Conservation (phyloP, 2,329 filamentous ascomycete species). For the Colletotrichum lini region DNA sequence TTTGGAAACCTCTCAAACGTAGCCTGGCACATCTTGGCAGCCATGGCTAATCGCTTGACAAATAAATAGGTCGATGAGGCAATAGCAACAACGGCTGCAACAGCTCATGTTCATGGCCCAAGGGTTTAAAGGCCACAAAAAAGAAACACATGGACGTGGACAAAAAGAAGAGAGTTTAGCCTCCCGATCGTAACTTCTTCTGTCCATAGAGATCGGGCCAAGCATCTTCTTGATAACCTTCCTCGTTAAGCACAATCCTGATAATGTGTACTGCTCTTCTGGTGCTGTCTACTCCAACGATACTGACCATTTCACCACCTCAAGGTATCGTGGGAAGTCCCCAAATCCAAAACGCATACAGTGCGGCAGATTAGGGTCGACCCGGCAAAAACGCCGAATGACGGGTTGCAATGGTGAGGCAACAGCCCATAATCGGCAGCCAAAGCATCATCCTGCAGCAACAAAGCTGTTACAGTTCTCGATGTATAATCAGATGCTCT, state of each 20-base stretch:
- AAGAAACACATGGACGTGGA: not conserved
- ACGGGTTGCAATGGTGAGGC: constrained; percentile 21
- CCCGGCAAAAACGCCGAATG: not conserved
- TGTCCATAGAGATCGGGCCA: not conserved
- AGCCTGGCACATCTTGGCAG: constrained; percentile 31
- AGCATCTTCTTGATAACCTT: not conserved
- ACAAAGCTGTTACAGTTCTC: constrained; percentile 22
- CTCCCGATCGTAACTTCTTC: not conserved
- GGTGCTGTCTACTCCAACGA: not conserved
- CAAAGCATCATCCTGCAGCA: constrained; percentile 20
- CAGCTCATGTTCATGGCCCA: constrained; percentile 1
- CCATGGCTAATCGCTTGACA: constrained; percentile 22
- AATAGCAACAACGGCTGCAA: not conserved
- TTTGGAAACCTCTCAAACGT: not conserved
- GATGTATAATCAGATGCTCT: not conserved
- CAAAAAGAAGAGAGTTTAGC: not conserved
- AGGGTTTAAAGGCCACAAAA: constrained; percentile 2
- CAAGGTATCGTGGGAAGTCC: not conserved
- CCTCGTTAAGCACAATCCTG: not conserved
- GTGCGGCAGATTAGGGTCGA: not conserved
- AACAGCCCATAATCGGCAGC: constrained; percentile 11
- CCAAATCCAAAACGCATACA: constrained; percentile 6
- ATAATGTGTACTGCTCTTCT: not conserved
- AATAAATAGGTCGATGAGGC: constrained; percentile 21
- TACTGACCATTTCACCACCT: not conserved